Percentiles rank a stretch among this genome's conserved stretches.
Evolutionary conservation across 1,284 basidiomycete genomes (phyloP).

Genomic region (Porogramme epimiltina): DNA sequence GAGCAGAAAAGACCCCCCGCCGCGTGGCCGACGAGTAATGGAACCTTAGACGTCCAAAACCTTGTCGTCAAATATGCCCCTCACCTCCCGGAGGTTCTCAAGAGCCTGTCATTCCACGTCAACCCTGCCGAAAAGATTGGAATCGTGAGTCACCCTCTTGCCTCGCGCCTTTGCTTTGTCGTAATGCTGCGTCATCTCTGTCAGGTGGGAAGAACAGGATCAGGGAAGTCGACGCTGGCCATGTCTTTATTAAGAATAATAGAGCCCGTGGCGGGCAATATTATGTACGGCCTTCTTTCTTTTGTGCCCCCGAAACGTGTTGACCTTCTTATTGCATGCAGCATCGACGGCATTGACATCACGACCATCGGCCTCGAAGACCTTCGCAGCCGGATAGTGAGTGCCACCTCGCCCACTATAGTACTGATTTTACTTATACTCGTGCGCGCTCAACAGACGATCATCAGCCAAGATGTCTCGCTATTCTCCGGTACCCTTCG

Average conservation of each 20-base stretch:
- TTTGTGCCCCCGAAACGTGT: not conserved
- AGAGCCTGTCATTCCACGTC: slow-evolving; percentile 69
- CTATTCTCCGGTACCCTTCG: slow-evolving; percentile 85
- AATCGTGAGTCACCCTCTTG: slow-evolving; percentile 40
- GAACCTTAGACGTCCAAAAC: slow-evolving; percentile 59
- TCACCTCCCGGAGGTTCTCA: slow-evolving; percentile 73
- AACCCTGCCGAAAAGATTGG: slow-evolving; percentile 79
- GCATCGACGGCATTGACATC: slow-evolving; percentile 86
- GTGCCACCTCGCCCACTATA: slow-evolving; percentile 20
- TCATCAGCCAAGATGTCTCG: slow-evolving; percentile 83
- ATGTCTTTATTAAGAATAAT: slow-evolving; percentile 80
- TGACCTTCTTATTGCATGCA: slow-evolving; percentile 27
- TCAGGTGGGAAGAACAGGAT: slow-evolving; percentile 68
- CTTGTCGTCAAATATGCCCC: slow-evolving; percentile 76
- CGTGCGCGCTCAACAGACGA: slow-evolving; percentile 49
- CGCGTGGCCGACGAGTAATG: slow-evolving; percentile 74
- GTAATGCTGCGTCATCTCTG: not conserved
- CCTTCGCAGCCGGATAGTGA: slow-evolving; percentile 62
- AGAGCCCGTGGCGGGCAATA: slow-evolving; percentile 72
- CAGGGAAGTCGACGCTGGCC: slow-evolving; percentile 76
- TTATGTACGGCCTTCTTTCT: slow-evolving; percentile 49
- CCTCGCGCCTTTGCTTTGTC: not conserved
- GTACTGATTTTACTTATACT: not conserved
- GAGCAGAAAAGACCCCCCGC: slow-evolving; percentile 63
- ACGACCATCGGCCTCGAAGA: slow-evolving; percentile 83